Base-by-base conservation (phyloP, 2,329 filamentous ascomycete genomes). In the Diaporthe ampelina region DNA sequence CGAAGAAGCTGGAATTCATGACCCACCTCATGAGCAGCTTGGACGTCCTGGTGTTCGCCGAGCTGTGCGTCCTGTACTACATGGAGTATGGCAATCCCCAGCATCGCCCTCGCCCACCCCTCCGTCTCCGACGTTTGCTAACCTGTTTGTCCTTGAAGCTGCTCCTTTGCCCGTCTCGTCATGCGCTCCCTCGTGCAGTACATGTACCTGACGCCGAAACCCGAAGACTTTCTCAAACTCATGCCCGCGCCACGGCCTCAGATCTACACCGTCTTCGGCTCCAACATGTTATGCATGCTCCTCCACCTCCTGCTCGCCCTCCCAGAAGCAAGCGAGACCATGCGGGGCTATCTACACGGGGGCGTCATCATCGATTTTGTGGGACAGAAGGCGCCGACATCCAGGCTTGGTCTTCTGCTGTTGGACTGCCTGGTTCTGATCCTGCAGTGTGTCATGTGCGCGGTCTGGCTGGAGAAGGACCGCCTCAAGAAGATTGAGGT, bases 291-390 rank as follows among this genome's bases (percentile, higher is more conserved):
- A 68, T 93, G 91, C 82, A 87, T 92, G 71, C 82, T 92, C 4
- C 81, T 90, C 56, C 91, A 93, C 79, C 78, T 91, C 5, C 84
- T 92, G 48, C 84, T 85, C n/a, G 81, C 88, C 10, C 82, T 91
- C 0, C 88, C 90, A 0, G 82, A 83, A 29, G 91, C 90, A n/a
- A 86, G 87, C 75, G 91, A 93, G 78, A 86, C 89, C 50, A 87
- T 90, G 74, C 85, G 90, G 70, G 91, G 91, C 32, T 93, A 93
- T 79, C 86, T 93, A 32, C 91, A 93, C 76, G 92, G 92, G 32
- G 92, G 92, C 45, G 84, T 93, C 68, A 85, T 93, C 32, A 88
- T 93, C 77, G 92, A 94, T 79, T 91, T 94, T 77, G 86, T 94
- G 77, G 92, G 92, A 19, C 91, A 94, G 80, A 88, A 88, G 77